phyloP scores from a whole-genome alignment of 2,329 filamentous ascomycete genomes.

The Ceratocystis ficicola region DNA sequence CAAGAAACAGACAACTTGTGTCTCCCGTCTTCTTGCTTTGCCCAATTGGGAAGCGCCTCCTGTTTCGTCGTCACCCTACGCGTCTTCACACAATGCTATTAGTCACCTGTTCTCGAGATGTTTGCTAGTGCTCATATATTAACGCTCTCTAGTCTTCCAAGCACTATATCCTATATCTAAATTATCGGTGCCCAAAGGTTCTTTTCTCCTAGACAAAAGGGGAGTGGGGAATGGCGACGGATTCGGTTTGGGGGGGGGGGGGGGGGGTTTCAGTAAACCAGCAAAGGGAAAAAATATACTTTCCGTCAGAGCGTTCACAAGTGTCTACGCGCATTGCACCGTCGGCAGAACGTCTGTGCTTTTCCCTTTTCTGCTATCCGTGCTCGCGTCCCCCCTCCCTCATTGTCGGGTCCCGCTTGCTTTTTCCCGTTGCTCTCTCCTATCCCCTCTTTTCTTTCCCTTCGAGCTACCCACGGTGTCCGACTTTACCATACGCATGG shows the following conservation, averaged over 20 bases:
- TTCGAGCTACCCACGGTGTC: not conserved
- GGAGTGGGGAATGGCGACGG: too few relatives aligned
- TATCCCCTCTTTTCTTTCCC: not conserved
- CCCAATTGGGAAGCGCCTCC: too few relatives aligned
- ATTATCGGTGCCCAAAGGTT: too few relatives aligned
- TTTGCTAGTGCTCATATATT: too few relatives aligned
- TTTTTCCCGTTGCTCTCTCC: not conserved
- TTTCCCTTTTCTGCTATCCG: slow-evolving; percentile 1
- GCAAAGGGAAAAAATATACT: not conserved
- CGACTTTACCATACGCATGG: not conserved
- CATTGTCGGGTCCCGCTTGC: not conserved
- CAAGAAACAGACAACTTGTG: not conserved
- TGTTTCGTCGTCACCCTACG: not conserved
- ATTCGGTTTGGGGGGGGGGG: too few relatives aligned
- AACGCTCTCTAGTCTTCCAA: too few relatives aligned
- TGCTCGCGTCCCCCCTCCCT: not conserved
- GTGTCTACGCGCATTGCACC: not conserved
- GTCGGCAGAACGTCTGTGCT: slow-evolving; percentile 5
- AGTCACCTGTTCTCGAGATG: not conserved
- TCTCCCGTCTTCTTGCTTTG: too few relatives aligned
- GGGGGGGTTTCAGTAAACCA: too few relatives aligned
- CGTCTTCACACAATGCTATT: not conserved
- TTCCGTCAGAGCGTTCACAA: not conserved
- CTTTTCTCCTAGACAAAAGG: too few relatives aligned
- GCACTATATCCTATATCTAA: too few relatives aligned